Base-by-base conservation (phyloP, 1,139 yeast species). In the Zhuliangozyma blackwelliae region DNA sequence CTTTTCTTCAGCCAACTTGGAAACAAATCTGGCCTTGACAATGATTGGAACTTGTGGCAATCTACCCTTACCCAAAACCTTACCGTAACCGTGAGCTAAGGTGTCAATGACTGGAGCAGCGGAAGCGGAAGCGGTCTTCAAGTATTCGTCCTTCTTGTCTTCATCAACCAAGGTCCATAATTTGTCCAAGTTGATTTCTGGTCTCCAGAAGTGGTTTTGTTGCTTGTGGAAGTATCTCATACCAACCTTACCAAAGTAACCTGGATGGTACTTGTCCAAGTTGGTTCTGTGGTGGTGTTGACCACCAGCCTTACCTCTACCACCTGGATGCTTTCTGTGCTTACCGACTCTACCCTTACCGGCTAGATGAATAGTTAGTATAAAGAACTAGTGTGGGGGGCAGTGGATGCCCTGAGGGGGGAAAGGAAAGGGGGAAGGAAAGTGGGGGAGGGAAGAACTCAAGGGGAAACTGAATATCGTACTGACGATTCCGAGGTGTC, bases 291-390 rank as follows among this genome's bases (percentile, higher is more conserved):
- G 98, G 79, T 92, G 99, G 75, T 88, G 97, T 78, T 82, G 95
- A 87, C 99, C 99, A 90, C 99, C 99, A 73, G 99, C 99, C 94
- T 79, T 92, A 92, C 99, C 99, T 80, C 98, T 92, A 81, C 99
- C 99, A 92, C 98, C 98, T 62, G 98, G 97, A 67, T 85, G 92
- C 95, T 94, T 94, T 89, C 98, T 89, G 95, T 94, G 98, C 86
- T 94, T 92, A 77, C 99, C 99, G 77, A 94, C 77, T 82, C 99
- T 94, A 86, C 99, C 99, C 77, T 90, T 85, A 87, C 99, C 99
- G 95, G 97, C 97, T 83, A 61, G 40, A 39, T 40, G 16, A 27
- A 31, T 34, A 48, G 72, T 67, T 66, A 66, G 72, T 66, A 45
- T 32, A 32, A 13, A 22, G 23, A 22, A 22, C 16, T 16, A 16